Evolutionary conservation across 768 basidiomycete species (phyloP), one percentile per base, ranked within the genome.

Genomic region (Austroboletus eburneus): DNA sequence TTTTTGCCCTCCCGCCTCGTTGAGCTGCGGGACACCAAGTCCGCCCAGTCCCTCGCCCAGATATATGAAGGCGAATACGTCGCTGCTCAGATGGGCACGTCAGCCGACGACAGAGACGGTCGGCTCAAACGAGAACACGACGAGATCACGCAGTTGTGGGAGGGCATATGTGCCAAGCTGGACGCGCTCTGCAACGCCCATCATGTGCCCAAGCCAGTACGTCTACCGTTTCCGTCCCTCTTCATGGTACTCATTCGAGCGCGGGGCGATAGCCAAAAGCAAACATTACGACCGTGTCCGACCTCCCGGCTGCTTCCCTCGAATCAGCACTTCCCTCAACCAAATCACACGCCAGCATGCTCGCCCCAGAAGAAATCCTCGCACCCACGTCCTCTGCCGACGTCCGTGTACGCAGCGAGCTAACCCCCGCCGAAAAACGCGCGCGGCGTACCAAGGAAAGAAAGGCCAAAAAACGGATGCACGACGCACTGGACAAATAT

Each of bases 101-200:
- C 69, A 13, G 70, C 69, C 1, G 87, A 92, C 54, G 89, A 94
- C 56, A 75, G 91, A 7, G 94, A 98, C 54, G 91, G 86, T 17
- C 93, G 90, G 64, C 72, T 97, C 30, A 72, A 77, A 60, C 87
- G 88, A 60, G 91, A 96, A 64, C 95, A 97, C 63, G 81, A 84
- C 13, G 93, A 89, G 64, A 83, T 98, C 43, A 83, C 87, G 46
- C 71, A 73, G 41, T 56, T 84, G 9, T 98, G 95, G 91, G 88
- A 91, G 45, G 78, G 76, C 38, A 85, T 99, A 29, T 90, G 84
- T 47, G 72, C 77, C 37, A 96, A 95, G 62, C 72, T 98, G 29
- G 96, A 98, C 67, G 91, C 95, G 17, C 71, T 98, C 29, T 90
- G 88, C 64, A 98, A 97, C 61, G 84, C 93, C 2, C 91, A 97